These are phyloP conservation scores for Juncus inflexus DNA, from an alignment of 176 grass and related monocot species.

Conservation along the genomic window DNA sequence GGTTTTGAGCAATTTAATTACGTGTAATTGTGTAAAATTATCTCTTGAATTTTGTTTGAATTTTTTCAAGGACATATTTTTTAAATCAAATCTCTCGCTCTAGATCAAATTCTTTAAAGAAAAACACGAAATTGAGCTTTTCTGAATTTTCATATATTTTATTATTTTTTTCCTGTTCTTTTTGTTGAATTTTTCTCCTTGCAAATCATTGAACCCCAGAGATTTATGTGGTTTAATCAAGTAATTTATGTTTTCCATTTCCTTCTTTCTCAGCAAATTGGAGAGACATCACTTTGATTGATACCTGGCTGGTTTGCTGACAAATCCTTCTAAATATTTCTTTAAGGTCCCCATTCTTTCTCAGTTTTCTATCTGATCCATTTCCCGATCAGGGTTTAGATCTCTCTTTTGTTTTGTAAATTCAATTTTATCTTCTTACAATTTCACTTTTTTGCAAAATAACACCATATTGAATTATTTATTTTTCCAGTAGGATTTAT, in stretches of 20 bases:
- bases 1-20: neutral
- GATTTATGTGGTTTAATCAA: neutral
- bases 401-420: neutral
- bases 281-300: neutral
- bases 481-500: too few relatives aligned
- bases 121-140: neutral
- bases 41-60: slow-evolving; percentile 8
- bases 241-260: neutral
- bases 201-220: neutral
- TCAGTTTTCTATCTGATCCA: neutral
- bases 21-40: neutral
- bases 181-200: slow-evolving; percentile 8
- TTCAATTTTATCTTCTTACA: too few relatives aligned
- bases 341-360: slow-evolving; percentile 18
- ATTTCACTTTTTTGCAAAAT: too few relatives aligned
- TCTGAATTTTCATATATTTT: neutral
- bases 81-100: slow-evolving; percentile 2
- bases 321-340: neutral
- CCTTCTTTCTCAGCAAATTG: slow-evolving; percentile 3
- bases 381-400: slow-evolving; percentile 5
- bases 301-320: slow-evolving; percentile 5
- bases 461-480: too few relatives aligned
- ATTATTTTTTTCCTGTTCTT: neutral
- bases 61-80: neutral
- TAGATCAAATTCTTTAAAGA: neutral